Evolutionary conservation across 129 eudicot genomes (phyloP).

Genomic region (Artemisia tridentata): DNA sequence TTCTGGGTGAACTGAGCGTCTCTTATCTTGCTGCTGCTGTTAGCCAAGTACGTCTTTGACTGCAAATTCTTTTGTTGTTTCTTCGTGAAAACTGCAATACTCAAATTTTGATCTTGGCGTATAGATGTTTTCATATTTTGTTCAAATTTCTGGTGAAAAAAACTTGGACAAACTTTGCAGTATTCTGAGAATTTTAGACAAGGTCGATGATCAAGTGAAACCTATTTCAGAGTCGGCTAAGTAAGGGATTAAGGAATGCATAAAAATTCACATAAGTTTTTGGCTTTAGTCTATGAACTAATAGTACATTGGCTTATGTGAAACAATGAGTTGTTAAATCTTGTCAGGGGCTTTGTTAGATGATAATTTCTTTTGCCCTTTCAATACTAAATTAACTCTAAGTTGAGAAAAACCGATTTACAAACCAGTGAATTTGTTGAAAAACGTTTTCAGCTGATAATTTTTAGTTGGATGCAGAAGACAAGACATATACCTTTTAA

Average conservation of each 20-base stretch:
- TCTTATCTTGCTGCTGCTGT: conserved; percentile 76
- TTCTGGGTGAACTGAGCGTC: conserved; percentile 78
- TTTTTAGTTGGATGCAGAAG: not conserved
- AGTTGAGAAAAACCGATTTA: not conserved
- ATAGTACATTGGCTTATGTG: no score
- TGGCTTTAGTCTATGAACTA: no score
- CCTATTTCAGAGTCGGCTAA: not conserved
- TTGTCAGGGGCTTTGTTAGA: no score
- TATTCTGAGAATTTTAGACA: not conserved
- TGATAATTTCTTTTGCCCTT: not conserved
- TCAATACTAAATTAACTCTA: not conserved
- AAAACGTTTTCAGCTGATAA: not conserved
- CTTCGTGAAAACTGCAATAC: not conserved
- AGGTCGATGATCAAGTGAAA: not conserved
- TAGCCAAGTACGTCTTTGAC: conserved; percentile 48
- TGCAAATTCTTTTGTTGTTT: conserved; percentile 3
- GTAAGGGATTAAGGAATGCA: not conserved
- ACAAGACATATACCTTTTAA: not conserved
- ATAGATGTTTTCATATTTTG: not conserved
- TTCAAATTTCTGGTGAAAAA: not conserved
- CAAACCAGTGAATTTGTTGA: not conserved
- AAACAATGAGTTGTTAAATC: no score
- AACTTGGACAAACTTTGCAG: not conserved
- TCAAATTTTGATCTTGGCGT: not conserved
- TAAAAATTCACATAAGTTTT: not conserved